Percentiles rank a stretch among this genome's conserved stretches.
Evolutionary conservation across 192 early-diverging fungal species (phyloP).

Genomic region (Rhizophagus sp.): DNA sequence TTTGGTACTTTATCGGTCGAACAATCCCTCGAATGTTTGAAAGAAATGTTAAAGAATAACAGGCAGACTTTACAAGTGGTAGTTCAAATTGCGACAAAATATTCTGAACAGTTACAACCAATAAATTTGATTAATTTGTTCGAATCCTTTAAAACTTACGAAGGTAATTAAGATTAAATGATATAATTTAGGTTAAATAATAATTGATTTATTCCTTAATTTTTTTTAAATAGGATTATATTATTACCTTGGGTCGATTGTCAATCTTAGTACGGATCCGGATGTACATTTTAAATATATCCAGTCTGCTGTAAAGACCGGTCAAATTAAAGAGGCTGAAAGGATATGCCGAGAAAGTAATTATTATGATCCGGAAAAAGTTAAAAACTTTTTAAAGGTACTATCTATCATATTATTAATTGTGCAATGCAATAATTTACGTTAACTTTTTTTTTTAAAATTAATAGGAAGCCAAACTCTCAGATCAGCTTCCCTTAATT

Average conservation of each 20-base stretch:
- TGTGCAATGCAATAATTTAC: too few relatives aligned
- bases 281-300: conserved; percentile 99
- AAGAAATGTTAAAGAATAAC: conserved; percentile 92
- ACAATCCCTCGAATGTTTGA: conserved; percentile 91
- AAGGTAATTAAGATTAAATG: conserved; percentile 52
- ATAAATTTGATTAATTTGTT: conserved; percentile 89
- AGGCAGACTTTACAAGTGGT: conserved; percentile 96
- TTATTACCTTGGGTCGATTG: conserved; percentile 95
- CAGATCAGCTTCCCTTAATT: conserved; percentile 96
- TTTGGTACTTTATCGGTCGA: conserved; percentile 97
- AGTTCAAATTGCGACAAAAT: conserved; percentile 95
- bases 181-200: too few relatives aligned
- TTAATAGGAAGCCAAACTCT: conserved; percentile 81
- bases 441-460: not conserved
- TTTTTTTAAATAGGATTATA: conserved; percentile 69
- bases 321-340: conserved; percentile 97
- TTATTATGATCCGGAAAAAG: conserved; percentile 96
- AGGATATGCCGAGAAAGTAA: conserved; percentile 95
- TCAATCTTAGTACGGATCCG: conserved; percentile 92
- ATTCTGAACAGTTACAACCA: conserved; percentile 92
- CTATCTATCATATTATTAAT: not conserved
- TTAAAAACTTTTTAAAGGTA: conserved; percentile 97
- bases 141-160: conserved; percentile 87
- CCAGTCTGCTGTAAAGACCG: conserved; percentile 89
- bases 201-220: too few relatives aligned